These are phyloP conservation scores for Wallacemonas sp. DNA, from an alignment of 208 protist species.

Conservation along the genomic window DNA sequence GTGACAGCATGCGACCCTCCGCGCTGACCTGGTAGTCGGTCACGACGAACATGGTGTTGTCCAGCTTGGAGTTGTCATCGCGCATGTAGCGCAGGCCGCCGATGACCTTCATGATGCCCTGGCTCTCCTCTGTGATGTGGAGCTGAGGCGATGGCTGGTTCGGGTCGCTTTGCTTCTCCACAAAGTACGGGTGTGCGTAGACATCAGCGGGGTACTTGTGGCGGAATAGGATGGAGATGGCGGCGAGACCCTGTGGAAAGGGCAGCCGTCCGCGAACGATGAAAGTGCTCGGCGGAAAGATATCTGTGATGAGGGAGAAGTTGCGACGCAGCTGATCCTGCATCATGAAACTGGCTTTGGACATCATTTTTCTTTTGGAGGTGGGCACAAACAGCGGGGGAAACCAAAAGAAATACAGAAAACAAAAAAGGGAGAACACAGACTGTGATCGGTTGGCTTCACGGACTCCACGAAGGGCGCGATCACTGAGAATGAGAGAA, in stretches of 20 bases:
- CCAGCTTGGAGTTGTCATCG: slow-evolving; percentile 76
- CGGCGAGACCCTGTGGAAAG: slow-evolving; percentile 71
- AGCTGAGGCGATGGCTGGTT: slow-evolving; percentile 80
- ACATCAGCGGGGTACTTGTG: slow-evolving; percentile 63
- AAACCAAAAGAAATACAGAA: slow-evolving; percentile 10
- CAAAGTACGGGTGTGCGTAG: slow-evolving; percentile 86
- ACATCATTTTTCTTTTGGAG: slow-evolving; percentile 60
- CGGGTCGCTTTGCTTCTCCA: slow-evolving; percentile 86
- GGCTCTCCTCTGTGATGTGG: slow-evolving; percentile 85
- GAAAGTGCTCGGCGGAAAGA: slow-evolving; percentile 53
- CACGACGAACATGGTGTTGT: slow-evolving; percentile 81
- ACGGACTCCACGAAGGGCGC: too few relatives aligned
- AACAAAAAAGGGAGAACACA: too few relatives aligned
- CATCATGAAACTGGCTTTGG: slow-evolving; percentile 82
- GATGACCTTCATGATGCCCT: slow-evolving; percentile 82
- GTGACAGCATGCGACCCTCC: slow-evolving; percentile 50
- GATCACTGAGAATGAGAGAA: too few relatives aligned
- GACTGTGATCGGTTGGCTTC: too few relatives aligned
- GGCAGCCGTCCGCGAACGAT: slow-evolving; percentile 67
- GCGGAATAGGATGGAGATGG: slow-evolving; percentile 59
- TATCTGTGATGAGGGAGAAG: slow-evolving; percentile 66
- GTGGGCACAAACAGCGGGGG: background rate
- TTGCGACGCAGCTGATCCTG: slow-evolving; percentile 74
- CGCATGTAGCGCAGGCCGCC: slow-evolving; percentile 83
- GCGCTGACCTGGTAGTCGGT: slow-evolving; percentile 63